Evolutionary conservation across 148 eudicot genomes (phyloP), one percentile per base, ranked within the genome.

Genomic region (Fagopyrum esculentum): DNA sequence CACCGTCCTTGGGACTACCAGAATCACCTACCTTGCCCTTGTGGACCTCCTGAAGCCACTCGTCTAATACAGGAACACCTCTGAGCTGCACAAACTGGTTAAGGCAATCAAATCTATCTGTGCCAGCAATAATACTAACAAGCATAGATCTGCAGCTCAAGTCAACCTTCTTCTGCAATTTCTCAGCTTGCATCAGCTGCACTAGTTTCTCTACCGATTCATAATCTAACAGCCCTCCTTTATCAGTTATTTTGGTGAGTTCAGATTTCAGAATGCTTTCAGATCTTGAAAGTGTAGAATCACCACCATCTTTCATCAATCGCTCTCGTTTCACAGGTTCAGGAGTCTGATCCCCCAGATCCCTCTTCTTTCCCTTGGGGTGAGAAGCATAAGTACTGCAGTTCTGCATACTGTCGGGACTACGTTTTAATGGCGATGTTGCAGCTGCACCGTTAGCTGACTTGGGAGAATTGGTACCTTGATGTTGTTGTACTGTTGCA

Each of bases 31-130:
- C 74, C 83, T 86, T 90, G 61, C 97, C 97, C 85, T 87, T 92
- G 74, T 92, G 91, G 50, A 84, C 81, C 77, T 96, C 97, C 80
- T 96, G 97, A 11, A 96, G 89, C 99, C 99, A 96, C 74, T 85
- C 91, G 82, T 96, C 91, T 57, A 96, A 82, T 16, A 92, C 86
- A 77, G 86, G 84, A 70, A 96, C 79, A 48, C 98, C 99, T 86
- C 80, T 84, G 13, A 87, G 89, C 82, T 96, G 97, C 78, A 96
- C 90, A 83, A 96, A 96, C 77, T 81, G 81, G 78, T 72, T 74
- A 40, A 92, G 93, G 80, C 97, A 96, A 77, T 96, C 99, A 83
- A 79, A 77, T 79, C 73, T 92, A 7, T 96, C 98, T 1, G 99
- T 96, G 66, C 85, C 85, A 76, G 97, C 94, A 57, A 96, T 77